Conservation (phyloP, 2,329 filamentous ascomycete genomes). For the Didymella segeticola region DNA sequence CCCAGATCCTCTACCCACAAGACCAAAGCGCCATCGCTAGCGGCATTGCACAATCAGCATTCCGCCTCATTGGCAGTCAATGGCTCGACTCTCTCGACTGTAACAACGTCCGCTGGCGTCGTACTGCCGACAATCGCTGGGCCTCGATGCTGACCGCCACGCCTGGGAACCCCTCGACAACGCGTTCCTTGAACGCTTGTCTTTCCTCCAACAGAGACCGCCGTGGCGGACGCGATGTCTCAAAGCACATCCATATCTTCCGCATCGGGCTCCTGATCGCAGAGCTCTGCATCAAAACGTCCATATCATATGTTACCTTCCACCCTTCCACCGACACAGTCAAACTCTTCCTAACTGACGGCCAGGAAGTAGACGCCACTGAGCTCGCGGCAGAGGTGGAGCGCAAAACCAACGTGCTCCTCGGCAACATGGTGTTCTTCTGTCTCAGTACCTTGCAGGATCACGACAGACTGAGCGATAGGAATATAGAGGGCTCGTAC, state of each 20-base stretch:
- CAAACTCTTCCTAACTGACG: conserved; percentile 24
- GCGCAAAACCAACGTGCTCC: conserved; percentile 21
- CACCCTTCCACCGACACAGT: conserved; percentile 14
- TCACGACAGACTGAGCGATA: not conserved
- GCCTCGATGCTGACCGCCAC: conserved; percentile 32
- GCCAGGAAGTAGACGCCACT: conserved; percentile 22
- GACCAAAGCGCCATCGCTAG: conserved; percentile 34
- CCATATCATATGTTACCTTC: conserved; percentile 26
- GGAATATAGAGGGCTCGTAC: conserved; percentile 13
- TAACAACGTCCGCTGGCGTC: conserved; percentile 33
- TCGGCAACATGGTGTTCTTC: conserved; percentile 34
- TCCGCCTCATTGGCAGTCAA: conserved; percentile 34
- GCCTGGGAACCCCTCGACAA: conserved; percentile 22
- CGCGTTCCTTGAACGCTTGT: conserved; percentile 23
- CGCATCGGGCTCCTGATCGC: conserved; percentile 35
- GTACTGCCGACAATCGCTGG: conserved; percentile 20
- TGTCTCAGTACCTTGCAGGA: conserved; percentile 25
- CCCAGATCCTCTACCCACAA: conserved; percentile 32
- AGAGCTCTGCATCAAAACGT: conserved; percentile 30
- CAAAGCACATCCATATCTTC: conserved; percentile 35
- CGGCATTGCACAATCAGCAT: conserved; percentile 29
- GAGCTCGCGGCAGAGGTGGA: conserved; percentile 36
- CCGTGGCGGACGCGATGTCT: conserved; percentile 20
- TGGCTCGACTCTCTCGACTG: conserved; percentile 34
- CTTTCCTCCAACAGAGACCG: conserved; percentile 8